phyloP scores from a whole-genome alignment of 2,329 filamentous ascomycete genomes.

The Tolypocladium ovalisporum region DNA sequence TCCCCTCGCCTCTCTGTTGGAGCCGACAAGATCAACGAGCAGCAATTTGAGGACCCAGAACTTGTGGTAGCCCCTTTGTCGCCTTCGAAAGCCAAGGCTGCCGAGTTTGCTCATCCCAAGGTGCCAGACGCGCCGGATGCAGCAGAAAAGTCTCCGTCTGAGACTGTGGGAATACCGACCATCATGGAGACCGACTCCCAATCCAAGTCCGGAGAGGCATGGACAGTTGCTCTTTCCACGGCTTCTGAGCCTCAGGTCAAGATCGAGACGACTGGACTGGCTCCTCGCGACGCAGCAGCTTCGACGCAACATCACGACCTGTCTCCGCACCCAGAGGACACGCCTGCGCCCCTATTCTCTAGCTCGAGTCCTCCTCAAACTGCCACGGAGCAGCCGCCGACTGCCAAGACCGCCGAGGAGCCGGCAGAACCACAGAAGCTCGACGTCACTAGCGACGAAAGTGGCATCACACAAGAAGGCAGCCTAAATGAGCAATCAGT shows the following conservation, averaged over 20 bases:
- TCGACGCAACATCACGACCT: conserved; percentile 16
- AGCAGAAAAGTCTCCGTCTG: neutral
- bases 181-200: neutral
- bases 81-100: conserved; percentile 28
- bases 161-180: neutral
- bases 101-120: neutral
- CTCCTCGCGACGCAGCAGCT: conserved; percentile 5
- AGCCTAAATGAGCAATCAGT: neutral
- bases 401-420: conserved; percentile 1
- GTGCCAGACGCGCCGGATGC: neutral
- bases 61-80: conserved; percentile 48
- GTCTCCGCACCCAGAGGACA: conserved; percentile 53
- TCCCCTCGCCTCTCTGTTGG: conserved; percentile 54
- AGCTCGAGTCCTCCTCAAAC: conserved; percentile 1
- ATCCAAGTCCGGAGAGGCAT: neutral
- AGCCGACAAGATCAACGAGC: conserved; percentile 42
- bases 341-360: conserved; percentile 50
- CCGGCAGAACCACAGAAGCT: conserved; percentile 2
- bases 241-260: conserved; percentile 8
- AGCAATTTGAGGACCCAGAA: conserved; percentile 43
- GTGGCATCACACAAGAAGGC: neutral
- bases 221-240: neutral
- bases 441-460: conserved; percentile 1
- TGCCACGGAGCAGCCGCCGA: neutral
- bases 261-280: conserved; percentile 3